Evolutionary conservation across 805 yeast species (phyloP).

Genomic region (Komagataella pseudopastoris): DNA sequence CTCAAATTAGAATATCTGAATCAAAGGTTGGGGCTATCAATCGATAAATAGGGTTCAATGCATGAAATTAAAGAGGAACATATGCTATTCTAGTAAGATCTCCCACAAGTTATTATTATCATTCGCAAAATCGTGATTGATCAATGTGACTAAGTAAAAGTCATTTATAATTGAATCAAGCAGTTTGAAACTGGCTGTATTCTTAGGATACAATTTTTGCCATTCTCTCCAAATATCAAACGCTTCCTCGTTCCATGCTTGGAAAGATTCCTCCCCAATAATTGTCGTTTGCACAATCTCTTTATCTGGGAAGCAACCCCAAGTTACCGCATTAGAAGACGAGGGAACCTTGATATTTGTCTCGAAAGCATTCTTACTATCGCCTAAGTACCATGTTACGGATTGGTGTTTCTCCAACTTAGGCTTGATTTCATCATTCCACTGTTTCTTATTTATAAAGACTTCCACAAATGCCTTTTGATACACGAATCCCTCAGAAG

Average conservation of each 20-base stretch:
- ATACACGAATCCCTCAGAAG: conserved; percentile 72
- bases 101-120: conserved; percentile 66
- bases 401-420: conserved; percentile 33
- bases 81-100: conserved; percentile 21
- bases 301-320: conserved; percentile 94
- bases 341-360: conserved; percentile 40
- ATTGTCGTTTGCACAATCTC: conserved; percentile 88
- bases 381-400: conserved; percentile 68
- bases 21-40: conserved; percentile 17
- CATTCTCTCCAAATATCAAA: conserved; percentile 86
- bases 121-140: conserved; percentile 71
- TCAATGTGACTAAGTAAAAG: conserved; percentile 69
- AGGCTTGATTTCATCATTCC: conserved; percentile 45
- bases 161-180: conserved; percentile 46
- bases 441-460: conserved; percentile 59
- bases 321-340: conserved; percentile 79
- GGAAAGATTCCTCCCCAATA: conserved; percentile 82
- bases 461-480: conserved; percentile 93
- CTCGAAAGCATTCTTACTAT: conserved; percentile 38
- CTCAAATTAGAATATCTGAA: conserved; percentile 6
- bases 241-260: conserved; percentile 95
- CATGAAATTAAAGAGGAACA: neutral
- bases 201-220: conserved; percentile 65
- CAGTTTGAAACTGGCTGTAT: conserved; percentile 41
- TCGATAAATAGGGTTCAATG: neutral